phyloP scores from a whole-genome alignment of 1,284 basidiomycete genomes.

The Pyrrhoderma lamaoense region DNA sequence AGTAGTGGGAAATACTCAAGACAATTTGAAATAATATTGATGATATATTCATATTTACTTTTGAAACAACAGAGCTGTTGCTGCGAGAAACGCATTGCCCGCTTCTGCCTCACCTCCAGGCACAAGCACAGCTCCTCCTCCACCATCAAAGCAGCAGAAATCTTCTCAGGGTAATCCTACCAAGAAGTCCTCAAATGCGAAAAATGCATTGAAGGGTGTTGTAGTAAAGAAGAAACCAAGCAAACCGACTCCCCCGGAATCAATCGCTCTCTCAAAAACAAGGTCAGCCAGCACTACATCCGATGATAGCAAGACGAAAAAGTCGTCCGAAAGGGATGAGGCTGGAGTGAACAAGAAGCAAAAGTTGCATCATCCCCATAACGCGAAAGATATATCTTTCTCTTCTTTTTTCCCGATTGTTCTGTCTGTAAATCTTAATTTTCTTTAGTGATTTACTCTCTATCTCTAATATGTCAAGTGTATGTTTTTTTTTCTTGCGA shows the following conservation, averaged over 20 bases:
- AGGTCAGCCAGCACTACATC: conserved; percentile 27
- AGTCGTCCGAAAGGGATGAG: conserved; percentile 4
- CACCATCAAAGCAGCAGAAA: conserved; percentile 23
- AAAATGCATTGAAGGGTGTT: conserved; percentile 64
- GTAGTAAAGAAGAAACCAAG: conserved; percentile 66
- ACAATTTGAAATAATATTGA: conserved; percentile 19
- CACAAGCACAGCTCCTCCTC: conserved; percentile 20
- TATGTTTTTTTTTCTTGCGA: too few species aligned
- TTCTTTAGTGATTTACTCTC: too few species aligned
- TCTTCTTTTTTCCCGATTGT: too few species aligned
- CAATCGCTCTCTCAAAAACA: conserved; percentile 13
- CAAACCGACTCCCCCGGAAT: conserved; percentile 23
- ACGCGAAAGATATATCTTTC: too few species aligned
- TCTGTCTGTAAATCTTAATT: too few species aligned
- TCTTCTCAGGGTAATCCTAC: conserved; percentile 9
- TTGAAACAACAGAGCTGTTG: conserved; percentile 52
- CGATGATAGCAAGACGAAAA: background rate
- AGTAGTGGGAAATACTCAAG: conserved; percentile 24
- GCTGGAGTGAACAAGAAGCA: background rate
- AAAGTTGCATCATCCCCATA: conserved; percentile 3
- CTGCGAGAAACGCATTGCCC: conserved; percentile 53
- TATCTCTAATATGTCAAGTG: too few species aligned
- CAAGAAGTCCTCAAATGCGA: conserved; percentile 43
- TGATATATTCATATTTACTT: background rate
- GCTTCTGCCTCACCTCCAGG: conserved; percentile 39